These are phyloP conservation scores for Arthrinium phaeospermum DNA, from an alignment of 2,329 filamentous ascomycete genomes.

Conservation along the genomic window DNA sequence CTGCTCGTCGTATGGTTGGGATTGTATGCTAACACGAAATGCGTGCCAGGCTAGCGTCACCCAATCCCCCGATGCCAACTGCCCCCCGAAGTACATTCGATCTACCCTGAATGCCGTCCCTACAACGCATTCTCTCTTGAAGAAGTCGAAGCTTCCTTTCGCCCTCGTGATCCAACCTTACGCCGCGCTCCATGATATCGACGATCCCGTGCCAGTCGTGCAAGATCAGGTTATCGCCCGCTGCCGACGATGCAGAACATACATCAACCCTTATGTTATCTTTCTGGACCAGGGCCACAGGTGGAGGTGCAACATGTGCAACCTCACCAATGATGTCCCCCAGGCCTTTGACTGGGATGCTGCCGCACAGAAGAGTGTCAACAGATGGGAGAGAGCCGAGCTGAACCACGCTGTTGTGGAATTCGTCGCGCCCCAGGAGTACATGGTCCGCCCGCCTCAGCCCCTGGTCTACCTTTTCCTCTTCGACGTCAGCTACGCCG, in stretches of 20 bases:
- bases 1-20: not conserved
- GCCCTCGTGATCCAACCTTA: constrained; percentile 97
- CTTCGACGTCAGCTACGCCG: constrained; percentile 90
- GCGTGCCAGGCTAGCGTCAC: constrained; percentile 78
- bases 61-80: constrained; percentile 89
- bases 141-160: constrained; percentile 96
- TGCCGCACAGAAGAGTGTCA: constrained; percentile 85
- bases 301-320: constrained; percentile 99
- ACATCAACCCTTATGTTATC: constrained; percentile 96
- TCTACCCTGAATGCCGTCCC: constrained; percentile 95
- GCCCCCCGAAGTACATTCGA: constrained; percentile 89
- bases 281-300: constrained; percentile 97
- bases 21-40: constrained; percentile 44
- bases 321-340: constrained; percentile 97
- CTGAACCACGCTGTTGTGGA: constrained; percentile 97
- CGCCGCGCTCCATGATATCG: constrained; percentile 86
- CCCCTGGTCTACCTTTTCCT: constrained; percentile 95
- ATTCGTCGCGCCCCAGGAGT: constrained; percentile 97
- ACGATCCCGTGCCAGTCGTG: constrained; percentile 89
- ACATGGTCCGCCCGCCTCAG: constrained; percentile 97
- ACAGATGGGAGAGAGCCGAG: constrained; percentile 90
- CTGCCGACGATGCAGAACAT: constrained; percentile 92
- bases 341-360: constrained; percentile 99
- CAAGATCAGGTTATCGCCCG: constrained; percentile 97
- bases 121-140: constrained; percentile 88